phyloP scores from a whole-genome alignment of 768 basidiomycete species.

The Pleurotus djamor region DNA sequence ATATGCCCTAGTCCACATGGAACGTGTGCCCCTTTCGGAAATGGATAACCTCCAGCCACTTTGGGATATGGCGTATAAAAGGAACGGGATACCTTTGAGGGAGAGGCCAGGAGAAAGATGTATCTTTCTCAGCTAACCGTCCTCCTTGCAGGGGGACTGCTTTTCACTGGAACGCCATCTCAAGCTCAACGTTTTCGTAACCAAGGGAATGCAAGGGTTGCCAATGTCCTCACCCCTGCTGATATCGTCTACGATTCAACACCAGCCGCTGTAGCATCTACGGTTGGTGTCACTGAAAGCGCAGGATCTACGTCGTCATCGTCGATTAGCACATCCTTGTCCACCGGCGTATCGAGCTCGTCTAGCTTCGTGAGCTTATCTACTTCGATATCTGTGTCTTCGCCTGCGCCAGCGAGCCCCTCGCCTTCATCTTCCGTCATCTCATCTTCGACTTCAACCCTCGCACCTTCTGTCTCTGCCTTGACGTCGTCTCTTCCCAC shows the following conservation, averaged over 20 bases:
- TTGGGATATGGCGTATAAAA: too few species aligned
- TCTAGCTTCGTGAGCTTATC: not conserved
- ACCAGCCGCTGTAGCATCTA: not conserved
- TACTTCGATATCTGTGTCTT: not conserved
- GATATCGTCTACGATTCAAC: not conserved
- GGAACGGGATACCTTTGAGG: too few species aligned
- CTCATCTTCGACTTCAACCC: too few species aligned
- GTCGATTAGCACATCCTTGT: too few species aligned
- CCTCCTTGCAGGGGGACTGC: not conserved
- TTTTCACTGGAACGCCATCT: not conserved
- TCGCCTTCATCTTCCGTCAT: too few species aligned
- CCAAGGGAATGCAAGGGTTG: not conserved
- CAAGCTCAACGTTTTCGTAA: slow-evolving; percentile 3
- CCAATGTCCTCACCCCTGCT: not conserved
- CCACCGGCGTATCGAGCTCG: not conserved
- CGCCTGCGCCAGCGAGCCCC: too few species aligned
- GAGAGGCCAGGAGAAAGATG: not conserved
- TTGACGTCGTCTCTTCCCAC: not conserved
- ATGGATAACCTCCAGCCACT: too few species aligned
- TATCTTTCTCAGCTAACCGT: not conserved
- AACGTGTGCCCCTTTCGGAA: too few species aligned
- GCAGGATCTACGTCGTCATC: not conserved
- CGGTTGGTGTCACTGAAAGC: not conserved
- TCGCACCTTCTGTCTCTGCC: not conserved
- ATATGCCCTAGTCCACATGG: too few species aligned